These are phyloP conservation scores for Moringa oleifera DNA, from an alignment of 345 rosid species.

Conservation along the genomic window DNA sequence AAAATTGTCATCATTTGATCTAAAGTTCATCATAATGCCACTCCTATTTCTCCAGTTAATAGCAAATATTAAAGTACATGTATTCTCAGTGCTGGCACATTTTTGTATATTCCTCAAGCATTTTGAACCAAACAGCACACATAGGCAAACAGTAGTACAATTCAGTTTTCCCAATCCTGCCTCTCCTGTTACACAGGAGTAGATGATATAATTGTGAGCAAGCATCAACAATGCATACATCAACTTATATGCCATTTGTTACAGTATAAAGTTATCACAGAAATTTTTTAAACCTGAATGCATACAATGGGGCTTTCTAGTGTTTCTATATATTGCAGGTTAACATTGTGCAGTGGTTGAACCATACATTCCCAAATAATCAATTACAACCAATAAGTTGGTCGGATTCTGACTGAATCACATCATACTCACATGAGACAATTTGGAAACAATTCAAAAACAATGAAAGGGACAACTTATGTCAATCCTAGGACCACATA, in stretches of 20 bases:
- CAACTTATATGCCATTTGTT: too few species aligned
- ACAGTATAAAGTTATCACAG: background rate
- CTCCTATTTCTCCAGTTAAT: background rate
- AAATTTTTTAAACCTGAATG: background rate
- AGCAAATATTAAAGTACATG: background rate
- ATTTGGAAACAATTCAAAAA: slow-evolving; percentile 10
- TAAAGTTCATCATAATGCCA: too few species aligned
- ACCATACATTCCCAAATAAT: background rate
- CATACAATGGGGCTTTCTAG: background rate
- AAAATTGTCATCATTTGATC: too few species aligned
- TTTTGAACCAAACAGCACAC: background rate
- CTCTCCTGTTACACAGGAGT: too few species aligned
- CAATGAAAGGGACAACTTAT: background rate
- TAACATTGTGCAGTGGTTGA: background rate
- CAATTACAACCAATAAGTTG: background rate
- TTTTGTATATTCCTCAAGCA: too few species aligned
- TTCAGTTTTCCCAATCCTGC: too few species aligned
- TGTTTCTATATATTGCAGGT: background rate
- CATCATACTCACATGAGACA: background rate
- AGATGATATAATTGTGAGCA: too few species aligned
- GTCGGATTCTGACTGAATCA: background rate
- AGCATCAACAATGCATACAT: background rate
- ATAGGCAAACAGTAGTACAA: too few species aligned
- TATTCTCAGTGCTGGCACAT: background rate
- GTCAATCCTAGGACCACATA: slow-evolving; percentile 19